Evolutionary conservation across 2,329 filamentous ascomycete species (phyloP).

Genomic region (Botryosphaeria dothidea): DNA sequence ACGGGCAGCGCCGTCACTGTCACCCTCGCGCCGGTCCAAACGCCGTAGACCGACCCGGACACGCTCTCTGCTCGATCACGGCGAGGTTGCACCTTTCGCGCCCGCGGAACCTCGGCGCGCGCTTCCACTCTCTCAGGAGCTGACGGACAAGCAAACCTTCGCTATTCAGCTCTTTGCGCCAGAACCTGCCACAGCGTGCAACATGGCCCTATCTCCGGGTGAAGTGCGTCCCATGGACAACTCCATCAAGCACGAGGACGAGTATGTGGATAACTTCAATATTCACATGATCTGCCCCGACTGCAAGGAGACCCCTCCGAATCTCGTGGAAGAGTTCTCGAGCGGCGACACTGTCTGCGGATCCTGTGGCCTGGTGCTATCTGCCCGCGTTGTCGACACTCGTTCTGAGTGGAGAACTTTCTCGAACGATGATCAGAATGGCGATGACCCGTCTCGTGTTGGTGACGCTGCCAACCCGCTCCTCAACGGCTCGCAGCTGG

Average conservation of each 20-base stretch:
- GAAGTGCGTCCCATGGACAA: slow-evolving; percentile 43
- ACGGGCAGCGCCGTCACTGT: background rate
- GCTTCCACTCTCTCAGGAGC: background rate
- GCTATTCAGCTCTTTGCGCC: too few relatives aligned
- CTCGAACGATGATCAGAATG: slow-evolving; percentile 95
- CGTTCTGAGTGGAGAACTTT: slow-evolving; percentile 99
- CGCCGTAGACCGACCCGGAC: background rate
- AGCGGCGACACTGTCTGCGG: slow-evolving; percentile 90
- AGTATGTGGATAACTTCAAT: slow-evolving; percentile 83
- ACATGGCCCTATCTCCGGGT: slow-evolving; percentile 41
- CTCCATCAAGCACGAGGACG: slow-evolving; percentile 36
- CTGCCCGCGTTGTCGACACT: slow-evolving; percentile 89
- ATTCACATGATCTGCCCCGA: slow-evolving; percentile 84
- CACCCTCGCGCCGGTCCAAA: background rate
- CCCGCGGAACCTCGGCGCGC: background rate
- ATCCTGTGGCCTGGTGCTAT: slow-evolving; percentile 87
- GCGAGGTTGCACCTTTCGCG: background rate
- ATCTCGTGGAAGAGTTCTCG: slow-evolving; percentile 89
- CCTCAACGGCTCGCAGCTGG: slow-evolving; percentile 84
- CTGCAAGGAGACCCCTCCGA: slow-evolving; percentile 88
- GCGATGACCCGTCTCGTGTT: slow-evolving; percentile 96
- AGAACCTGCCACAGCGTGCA: background rate
- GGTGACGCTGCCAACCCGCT: slow-evolving; percentile 91
- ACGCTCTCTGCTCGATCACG: background rate
- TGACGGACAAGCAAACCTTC: background rate